Conservation (phyloP, 805 yeast genomes). For the Wickerhamomyces bisporus region DNA sequence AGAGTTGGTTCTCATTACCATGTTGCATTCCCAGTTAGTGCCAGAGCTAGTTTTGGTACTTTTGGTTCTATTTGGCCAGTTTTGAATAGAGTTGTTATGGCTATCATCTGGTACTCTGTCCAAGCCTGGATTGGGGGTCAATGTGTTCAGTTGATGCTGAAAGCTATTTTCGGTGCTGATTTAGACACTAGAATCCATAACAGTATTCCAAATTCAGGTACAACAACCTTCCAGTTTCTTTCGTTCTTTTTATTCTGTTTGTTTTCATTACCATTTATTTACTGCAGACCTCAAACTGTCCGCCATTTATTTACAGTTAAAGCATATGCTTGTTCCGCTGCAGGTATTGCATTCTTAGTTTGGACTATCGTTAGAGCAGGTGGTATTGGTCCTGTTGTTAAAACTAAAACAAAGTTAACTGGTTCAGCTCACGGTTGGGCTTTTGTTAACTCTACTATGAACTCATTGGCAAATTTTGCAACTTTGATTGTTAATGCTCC, state of each 20-base stretch:
- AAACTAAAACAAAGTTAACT: slow-evolving; percentile 43
- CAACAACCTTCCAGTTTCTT: slow-evolving; percentile 69
- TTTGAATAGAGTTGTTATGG: slow-evolving; percentile 82
- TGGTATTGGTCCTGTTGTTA: slow-evolving; percentile 72
- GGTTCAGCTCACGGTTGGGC: slow-evolving; percentile 78
- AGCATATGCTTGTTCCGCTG: slow-evolving; percentile 73
- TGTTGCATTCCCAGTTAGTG: slow-evolving; percentile 77
- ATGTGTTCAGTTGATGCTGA: slow-evolving; percentile 72
- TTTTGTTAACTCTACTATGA: slow-evolving; percentile 72
- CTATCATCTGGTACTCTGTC: slow-evolving; percentile 83
- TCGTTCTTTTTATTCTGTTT: slow-evolving; percentile 81
- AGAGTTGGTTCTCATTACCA: slow-evolving; percentile 80
- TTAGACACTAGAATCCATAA: slow-evolving; percentile 59
- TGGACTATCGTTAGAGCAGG: slow-evolving; percentile 82
- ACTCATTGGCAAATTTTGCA: slow-evolving; percentile 79
- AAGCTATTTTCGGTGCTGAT: slow-evolving; percentile 68
- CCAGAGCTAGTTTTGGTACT: slow-evolving; percentile 80
- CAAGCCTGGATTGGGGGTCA: slow-evolving; percentile 84
- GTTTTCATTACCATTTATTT: slow-evolving; percentile 70
- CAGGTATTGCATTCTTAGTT: slow-evolving; percentile 75
- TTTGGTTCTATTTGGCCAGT: slow-evolving; percentile 89
- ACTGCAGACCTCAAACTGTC: slow-evolving; percentile 76
- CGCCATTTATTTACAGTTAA: slow-evolving; percentile 82
- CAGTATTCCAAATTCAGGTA: slow-evolving; percentile 50
- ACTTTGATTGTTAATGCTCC: slow-evolving; percentile 87